Percentiles rank a stretch among this genome's conserved stretches.
These are phyloP conservation scores for Tuber aestivum DNA, from an alignment of 495 filamentous ascomycete species.

Conservation along the genomic window DNA sequence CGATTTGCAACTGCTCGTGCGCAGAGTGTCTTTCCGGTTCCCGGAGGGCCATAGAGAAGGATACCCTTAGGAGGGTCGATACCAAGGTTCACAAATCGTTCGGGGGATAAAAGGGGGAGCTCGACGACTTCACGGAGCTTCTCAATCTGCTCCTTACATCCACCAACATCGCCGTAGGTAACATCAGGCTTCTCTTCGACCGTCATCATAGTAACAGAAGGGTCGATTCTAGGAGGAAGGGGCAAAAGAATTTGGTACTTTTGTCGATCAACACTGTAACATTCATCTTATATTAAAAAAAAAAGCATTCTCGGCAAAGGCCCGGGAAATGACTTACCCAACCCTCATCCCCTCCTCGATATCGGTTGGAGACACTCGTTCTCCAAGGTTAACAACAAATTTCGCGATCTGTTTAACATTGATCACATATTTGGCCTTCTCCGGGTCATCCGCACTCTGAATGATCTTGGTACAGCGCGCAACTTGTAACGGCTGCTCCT, in stretches of 20 bases:
- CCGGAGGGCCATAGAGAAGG: slow-evolving; percentile 90
- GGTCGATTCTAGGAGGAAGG: slow-evolving; percentile 98
- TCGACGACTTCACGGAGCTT: slow-evolving; percentile 98
- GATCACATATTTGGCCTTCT: slow-evolving; percentile 99
- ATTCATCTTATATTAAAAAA: slow-evolving; percentile 5
- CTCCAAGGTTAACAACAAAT: slow-evolving; percentile 96
- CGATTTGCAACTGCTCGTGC: slow-evolving; percentile 94
- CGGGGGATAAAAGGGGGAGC: slow-evolving; percentile 92
- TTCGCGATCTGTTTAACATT: slow-evolving; percentile 99
- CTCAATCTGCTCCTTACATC: slow-evolving; percentile 99
- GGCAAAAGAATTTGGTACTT: slow-evolving; percentile 98
- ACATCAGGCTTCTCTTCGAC: slow-evolving; percentile 99
- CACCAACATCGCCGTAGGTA: slow-evolving; percentile 96
- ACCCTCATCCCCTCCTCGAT: slow-evolving; percentile 99
- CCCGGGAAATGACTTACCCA: slow-evolving; percentile 52
- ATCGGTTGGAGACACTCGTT: slow-evolving; percentile 94
- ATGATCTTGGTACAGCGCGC: slow-evolving; percentile 99
- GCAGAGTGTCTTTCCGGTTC: slow-evolving; percentile 96
- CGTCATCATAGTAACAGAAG: slow-evolving; percentile 99
- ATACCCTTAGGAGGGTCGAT: slow-evolving; percentile 98
- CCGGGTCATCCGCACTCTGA: slow-evolving; percentile 86
- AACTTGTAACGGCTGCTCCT: slow-evolving; percentile 96
- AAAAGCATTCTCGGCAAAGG: background rate
- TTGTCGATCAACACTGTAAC: slow-evolving; percentile 78
- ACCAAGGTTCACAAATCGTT: slow-evolving; percentile 93